Base-by-base conservation (phyloP, 2,329 filamentous ascomycete genomes). In the Penicillium sp. region DNA sequence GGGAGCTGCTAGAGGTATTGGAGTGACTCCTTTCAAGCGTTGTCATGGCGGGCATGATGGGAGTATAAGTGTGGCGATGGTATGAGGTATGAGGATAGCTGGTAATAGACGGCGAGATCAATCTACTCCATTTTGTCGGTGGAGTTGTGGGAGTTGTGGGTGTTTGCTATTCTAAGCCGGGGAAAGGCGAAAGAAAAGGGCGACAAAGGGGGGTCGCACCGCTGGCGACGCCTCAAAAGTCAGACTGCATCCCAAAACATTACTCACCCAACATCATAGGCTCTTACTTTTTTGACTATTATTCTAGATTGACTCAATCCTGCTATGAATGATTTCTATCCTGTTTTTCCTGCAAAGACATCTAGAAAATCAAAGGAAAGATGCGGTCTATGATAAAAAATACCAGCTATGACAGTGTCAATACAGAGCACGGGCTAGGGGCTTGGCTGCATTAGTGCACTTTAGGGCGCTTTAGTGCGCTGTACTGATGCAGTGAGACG, bases 11-110 rank as follows among this genome's bases (percentile, higher is more conserved):
- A 42, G 67, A 67, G 24, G 67, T 62, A 52, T 66, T 61, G 50
- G 65, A 67, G 44, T 66, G 60, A 56, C 62, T 65, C 51, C 64
- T 61, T 59, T 68, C 68, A 9, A 67, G 60, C 13, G 60, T 66
- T 38, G 65, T 66, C 63, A 66, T 68, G 49, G 50, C 57, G 52
- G 54, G 50, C 52, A 57, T 56, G 39, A 14, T 38, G 46, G 45
- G 18, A 37, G 38, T 47, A 36, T 40, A 26, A 26, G 9, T 26
- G 10, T 26, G 7, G 24, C 3, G 24, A 26, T 26, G 24, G 24
- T 26, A 26, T 20, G n/a, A 20, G 18, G n/a, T n/a, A 20, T 20
- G 18, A 4, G 1, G 2, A 20, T 20, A 20, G n/a, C n/a, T 20
- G 18, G 18, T 20, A 20, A 20, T 26, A 26, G 24, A 35, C 4